Conservation (phyloP, 2,329 filamentous ascomycete genomes). For the Fusarium camptoceras region DNA sequence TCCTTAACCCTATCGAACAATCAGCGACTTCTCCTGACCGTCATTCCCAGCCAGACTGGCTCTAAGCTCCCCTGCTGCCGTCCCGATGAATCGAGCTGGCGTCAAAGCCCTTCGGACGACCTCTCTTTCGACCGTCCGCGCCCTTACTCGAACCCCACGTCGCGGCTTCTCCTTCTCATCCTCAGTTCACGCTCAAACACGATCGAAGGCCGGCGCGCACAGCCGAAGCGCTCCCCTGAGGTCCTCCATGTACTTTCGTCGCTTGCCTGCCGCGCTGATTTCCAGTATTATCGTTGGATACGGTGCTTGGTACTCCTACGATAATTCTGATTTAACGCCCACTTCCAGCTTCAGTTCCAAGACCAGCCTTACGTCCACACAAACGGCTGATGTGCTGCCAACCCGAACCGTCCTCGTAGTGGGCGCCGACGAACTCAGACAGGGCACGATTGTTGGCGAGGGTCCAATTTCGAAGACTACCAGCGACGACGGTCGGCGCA, state of each 20-base stretch:
- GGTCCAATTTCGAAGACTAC: slow-evolving; percentile 89
- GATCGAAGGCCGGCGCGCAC: slow-evolving; percentile 61
- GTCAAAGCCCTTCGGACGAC: slow-evolving; percentile 76
- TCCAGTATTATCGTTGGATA: slow-evolving; percentile 77
- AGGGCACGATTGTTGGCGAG: slow-evolving; percentile 85
- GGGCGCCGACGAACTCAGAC: slow-evolving; percentile 89
- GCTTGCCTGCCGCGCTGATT: slow-evolving; percentile 73
- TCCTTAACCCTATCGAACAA: neutral
- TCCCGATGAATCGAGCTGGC: slow-evolving; percentile 79
- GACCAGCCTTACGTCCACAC: slow-evolving; percentile 58
- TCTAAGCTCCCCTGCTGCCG: slow-evolving; percentile 27
- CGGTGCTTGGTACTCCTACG: slow-evolving; percentile 81
- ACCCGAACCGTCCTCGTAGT: slow-evolving; percentile 83
- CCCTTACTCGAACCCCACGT: slow-evolving; percentile 62
- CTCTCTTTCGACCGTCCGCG: slow-evolving; percentile 71
- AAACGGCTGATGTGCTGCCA: slow-evolving; percentile 56
- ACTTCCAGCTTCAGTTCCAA: slow-evolving; percentile 50
- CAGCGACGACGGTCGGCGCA: slow-evolving; percentile 83
- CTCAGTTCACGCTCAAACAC: slow-evolving; percentile 69
- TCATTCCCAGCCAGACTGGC: slow-evolving; percentile 18
- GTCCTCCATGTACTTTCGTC: slow-evolving; percentile 81
- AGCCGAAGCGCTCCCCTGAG: slow-evolving; percentile 64
- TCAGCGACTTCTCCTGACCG: neutral
- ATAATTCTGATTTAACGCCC: slow-evolving; percentile 52
- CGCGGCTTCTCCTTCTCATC: slow-evolving; percentile 59